Conservation (phyloP, 2,329 filamentous ascomycete genomes). For the Penicillium rolfsii region DNA sequence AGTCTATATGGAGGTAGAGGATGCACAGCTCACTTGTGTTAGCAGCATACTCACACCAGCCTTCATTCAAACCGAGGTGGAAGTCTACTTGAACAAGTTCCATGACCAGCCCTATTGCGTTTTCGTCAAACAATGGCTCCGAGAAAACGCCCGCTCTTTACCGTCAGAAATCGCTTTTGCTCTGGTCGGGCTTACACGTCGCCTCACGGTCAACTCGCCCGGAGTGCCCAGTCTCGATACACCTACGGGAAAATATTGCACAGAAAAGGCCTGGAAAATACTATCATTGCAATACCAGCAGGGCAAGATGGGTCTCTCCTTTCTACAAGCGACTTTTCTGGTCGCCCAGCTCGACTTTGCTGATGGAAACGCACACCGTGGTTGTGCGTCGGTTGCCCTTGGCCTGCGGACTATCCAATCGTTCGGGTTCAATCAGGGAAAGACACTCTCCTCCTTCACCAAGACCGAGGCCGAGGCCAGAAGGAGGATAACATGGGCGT, state of each 20-base stretch:
- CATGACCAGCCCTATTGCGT: constrained; percentile 34
- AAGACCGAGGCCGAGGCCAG: constrained; percentile 19
- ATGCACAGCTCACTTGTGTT: background rate
- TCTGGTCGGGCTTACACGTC: constrained; percentile 30
- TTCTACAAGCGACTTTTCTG: constrained; percentile 31
- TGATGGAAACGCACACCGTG: constrained; percentile 28
- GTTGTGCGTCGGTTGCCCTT: constrained; percentile 26
- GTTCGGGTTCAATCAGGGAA: constrained; percentile 24
- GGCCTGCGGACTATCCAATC: constrained; percentile 30
- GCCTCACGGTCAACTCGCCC: constrained; percentile 18
- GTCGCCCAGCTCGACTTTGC: constrained; percentile 33
- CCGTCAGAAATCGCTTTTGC: constrained; percentile 27
- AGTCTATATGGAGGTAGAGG: background rate
- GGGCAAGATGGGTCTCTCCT: constrained; percentile 22
- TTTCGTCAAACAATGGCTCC: constrained; percentile 26
- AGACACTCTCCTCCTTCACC: constrained; percentile 10
- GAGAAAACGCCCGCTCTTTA: constrained; percentile 14
- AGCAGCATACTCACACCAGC: constrained; percentile 6
- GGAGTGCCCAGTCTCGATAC: background rate
- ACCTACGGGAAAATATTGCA: constrained; percentile 13
- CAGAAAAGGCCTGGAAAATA: constrained; percentile 28
- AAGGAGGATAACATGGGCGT: constrained; percentile 31
- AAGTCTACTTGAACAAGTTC: constrained; percentile 27
- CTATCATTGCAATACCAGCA: constrained; percentile 23
- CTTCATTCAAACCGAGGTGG: constrained; percentile 25